These are phyloP conservation scores for Russula virescens DNA, from an alignment of 768 basidiomycete genomes.

Conservation along the genomic window DNA sequence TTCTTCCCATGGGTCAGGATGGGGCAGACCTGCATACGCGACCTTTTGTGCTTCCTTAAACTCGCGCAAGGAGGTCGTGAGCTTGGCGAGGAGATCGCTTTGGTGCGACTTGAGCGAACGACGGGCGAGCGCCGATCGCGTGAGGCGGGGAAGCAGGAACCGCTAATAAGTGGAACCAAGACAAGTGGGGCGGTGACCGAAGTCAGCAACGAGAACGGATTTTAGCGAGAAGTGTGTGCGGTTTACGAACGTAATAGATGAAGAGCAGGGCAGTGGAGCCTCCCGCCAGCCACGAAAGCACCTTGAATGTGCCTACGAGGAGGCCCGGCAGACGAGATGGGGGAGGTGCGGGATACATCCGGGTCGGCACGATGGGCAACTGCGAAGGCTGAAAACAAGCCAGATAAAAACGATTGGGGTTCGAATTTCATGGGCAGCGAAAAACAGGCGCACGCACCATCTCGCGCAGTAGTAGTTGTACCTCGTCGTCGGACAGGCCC, in stretches of 20 bases:
- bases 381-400: slow-evolving; percentile 25
- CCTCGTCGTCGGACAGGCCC: slow-evolving; percentile 56
- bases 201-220: too few relatives aligned
- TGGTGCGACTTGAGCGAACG: slow-evolving; percentile 58
- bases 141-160: slow-evolving; percentile 61
- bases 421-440: not conserved
- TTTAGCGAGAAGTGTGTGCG: too few relatives aligned
- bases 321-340: slow-evolving; percentile 66
- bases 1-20: slow-evolving; percentile 47
- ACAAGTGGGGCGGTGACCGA: not conserved
- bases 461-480: slow-evolving; percentile 52
- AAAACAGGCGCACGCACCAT: slow-evolving; percentile 36
- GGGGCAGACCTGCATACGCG: slow-evolving; percentile 53
- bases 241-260: slow-evolving; percentile 55
- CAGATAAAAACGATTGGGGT: too few relatives aligned
- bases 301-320: slow-evolving; percentile 52
- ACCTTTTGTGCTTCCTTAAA: slow-evolving; percentile 53
- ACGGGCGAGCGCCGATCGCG: slow-evolving; percentile 54
- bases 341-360: slow-evolving; percentile 64
- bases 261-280: slow-evolving; percentile 53
- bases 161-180: slow-evolving; percentile 42
- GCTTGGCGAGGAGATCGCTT: slow-evolving; percentile 44
- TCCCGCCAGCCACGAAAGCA: slow-evolving; percentile 63
- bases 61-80: slow-evolving; percentile 50
- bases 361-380: slow-evolving; percentile 55